A percentile compares a stretch with the other conserved stretches of the same genome.
phyloP scores from a whole-genome alignment of 441 rosid species.

The Flueggea neowawraea region DNA sequence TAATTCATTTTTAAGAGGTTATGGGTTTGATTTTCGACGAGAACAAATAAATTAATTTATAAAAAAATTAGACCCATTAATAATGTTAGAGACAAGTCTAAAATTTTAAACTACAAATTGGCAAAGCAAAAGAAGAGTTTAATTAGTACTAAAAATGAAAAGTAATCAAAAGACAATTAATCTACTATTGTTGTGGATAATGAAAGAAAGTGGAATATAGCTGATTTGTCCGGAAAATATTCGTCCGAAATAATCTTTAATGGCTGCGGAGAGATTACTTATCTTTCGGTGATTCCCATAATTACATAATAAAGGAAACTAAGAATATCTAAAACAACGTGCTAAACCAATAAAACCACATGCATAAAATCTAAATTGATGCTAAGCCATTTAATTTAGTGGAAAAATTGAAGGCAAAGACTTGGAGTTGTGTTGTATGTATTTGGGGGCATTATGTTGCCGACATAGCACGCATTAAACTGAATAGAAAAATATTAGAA shows the following conservation, averaged over 20 bases:
- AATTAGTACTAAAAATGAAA: not conserved
- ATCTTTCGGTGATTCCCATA: not conserved
- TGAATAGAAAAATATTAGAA: not conserved
- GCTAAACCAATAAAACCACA: slow-evolving; percentile 1
- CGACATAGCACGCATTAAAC: slow-evolving; percentile 30
- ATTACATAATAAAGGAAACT: not conserved
- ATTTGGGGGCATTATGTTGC: slow-evolving; percentile 18
- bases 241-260: not conserved
- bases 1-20: too few relatives aligned
- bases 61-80: too few relatives aligned
- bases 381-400: not conserved
- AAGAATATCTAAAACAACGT: not conserved
- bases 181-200: not conserved
- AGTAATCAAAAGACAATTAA: not conserved
- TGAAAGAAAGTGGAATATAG: not conserved
- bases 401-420: too few relatives aligned
- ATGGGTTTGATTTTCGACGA: too few relatives aligned
- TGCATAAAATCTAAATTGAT: not conserved
- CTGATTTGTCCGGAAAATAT: too few relatives aligned
- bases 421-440: too few relatives aligned
- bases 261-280: not conserved
- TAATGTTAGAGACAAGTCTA: too few relatives aligned
- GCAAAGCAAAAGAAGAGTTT: not conserved
- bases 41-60: too few relatives aligned
- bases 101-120: not conserved